Conservation (phyloP, 2,329 filamentous ascomycete species). For the Monosporascus cannonballus region DNA sequence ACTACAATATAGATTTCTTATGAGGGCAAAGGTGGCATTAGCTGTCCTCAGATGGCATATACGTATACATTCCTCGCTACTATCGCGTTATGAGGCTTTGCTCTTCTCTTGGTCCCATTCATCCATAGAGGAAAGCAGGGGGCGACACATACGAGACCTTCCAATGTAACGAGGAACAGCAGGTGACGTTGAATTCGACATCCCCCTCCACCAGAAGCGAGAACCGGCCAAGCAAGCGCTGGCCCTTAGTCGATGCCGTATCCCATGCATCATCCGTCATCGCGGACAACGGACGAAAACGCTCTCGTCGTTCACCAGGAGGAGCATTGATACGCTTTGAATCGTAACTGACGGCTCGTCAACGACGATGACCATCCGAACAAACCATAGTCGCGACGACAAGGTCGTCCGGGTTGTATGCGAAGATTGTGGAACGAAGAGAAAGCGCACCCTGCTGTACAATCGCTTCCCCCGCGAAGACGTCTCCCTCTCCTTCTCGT, state of each 20-base stretch:
- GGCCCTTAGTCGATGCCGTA: slow-evolving; percentile 22
- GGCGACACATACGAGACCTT: slow-evolving; percentile 1
- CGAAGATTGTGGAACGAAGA: slow-evolving; percentile 24
- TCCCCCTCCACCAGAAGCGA: slow-evolving; percentile 6
- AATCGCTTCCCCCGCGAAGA: slow-evolving; percentile 18
- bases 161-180: slow-evolving; percentile 4
- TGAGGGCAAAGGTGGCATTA: slow-evolving; percentile 11
- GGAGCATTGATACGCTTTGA: slow-evolving; percentile 15
- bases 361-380: slow-evolving; percentile 15
- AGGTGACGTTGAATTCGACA: neutral
- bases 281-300: slow-evolving; percentile 11
- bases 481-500: slow-evolving; percentile 21
- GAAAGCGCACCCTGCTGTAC: slow-evolving; percentile 17
- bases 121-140: slow-evolving; percentile 24
- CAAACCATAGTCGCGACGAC: slow-evolving; percentile 16
- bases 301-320: slow-evolving; percentile 18
- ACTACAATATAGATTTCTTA: slow-evolving; percentile 29
- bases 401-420: slow-evolving; percentile 27
- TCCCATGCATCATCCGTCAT: slow-evolving; percentile 7
- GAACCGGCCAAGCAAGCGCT: slow-evolving; percentile 24
- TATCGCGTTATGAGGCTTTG: slow-evolving; percentile 21
- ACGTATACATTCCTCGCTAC: slow-evolving; percentile 25
- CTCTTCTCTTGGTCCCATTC: slow-evolving; percentile 24
- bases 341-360: slow-evolving; percentile 12
- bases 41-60: slow-evolving; percentile 20